Base-by-base conservation (phyloP, 2,329 filamentous ascomycete species). In the Sordariomycetes sp. region DNA sequence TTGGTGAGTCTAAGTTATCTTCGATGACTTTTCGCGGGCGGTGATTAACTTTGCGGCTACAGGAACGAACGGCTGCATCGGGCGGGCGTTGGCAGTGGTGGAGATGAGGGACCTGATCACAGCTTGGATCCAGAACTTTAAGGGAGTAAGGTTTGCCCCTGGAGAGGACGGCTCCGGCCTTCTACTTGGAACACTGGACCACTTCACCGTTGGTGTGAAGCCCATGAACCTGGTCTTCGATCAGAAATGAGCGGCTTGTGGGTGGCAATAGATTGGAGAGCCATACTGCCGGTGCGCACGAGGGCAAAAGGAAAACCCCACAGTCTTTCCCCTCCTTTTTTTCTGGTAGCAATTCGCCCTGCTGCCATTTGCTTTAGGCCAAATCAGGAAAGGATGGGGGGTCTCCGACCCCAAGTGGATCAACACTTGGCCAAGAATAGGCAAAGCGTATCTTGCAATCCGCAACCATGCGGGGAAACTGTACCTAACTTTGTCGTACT, bases 11-110 rank as follows among this genome's bases (percentile, higher is more conserved):
- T 50, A n/a, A 18, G 11, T n/a, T 46, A 20, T 22, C 18, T 24
- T 5, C 18, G 18, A n/a, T 22, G 20, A 35, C 34, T 35, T 7
- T 35, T 46, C 4, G 22, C 16, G n/a, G 16, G 22, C 46, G 18
- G 10, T 7, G 10, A 20, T 35, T 43, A 55, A 43, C 22, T 16
- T 25, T 18, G 20, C 20, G 22, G 28, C 8, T 20, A 56, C 43
- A 56, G 54, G 54, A 14, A 56, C 34, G 54, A 56, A 56, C 43
- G 54, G 54, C 3, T 56, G 54, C 20, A 56, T 56, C 12, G 54
- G 54, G 14, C 40, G 54, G 10, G 54, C 40, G 24, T 25, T 56
- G 40, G 54, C 54, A 6, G 50, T 51, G 24, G 7, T 34, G 16
- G 54, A 56, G 43, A 56, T 56, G 54, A 48, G 22, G 40, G 35